A percentile compares a stretch with the other conserved stretches of the same genome.
These are phyloP conservation scores for Nicotiana knightiana DNA, from an alignment of 257 asterid species.

Conservation along the genomic window DNA sequence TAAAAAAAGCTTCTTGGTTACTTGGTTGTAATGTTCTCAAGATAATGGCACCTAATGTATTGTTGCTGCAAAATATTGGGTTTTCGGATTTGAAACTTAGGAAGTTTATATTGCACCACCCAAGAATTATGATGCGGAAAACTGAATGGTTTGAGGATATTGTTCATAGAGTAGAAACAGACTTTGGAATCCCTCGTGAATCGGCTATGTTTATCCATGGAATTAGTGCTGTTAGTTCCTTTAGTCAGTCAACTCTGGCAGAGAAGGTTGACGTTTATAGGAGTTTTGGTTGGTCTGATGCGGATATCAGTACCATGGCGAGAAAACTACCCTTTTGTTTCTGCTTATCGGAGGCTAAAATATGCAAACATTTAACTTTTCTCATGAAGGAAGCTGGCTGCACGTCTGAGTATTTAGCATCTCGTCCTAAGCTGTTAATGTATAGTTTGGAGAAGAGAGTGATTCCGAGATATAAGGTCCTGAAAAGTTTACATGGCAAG, in stretches of 20 bases:
- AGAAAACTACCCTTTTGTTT: not conserved
- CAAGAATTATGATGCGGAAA: not conserved
- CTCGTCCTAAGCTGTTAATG: not conserved
- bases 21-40: not conserved
- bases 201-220: slow-evolving; percentile 5
- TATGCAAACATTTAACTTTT: not conserved
- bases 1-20: not conserved
- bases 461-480: slow-evolving; percentile 14
- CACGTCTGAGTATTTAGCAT: not conserved
- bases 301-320: not conserved
- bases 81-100: not conserved
- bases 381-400: slow-evolving; percentile 2
- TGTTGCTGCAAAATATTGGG: not conserved
- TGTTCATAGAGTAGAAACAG: not conserved
- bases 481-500: slow-evolving; percentile 13
- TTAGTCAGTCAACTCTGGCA: not conserved
- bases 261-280: slow-evolving; percentile 5
- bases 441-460: slow-evolving; percentile 20
- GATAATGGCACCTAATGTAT: not conserved
- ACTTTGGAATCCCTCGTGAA: slow-evolving; percentile 8
- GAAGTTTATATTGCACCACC: not conserved
- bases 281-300: slow-evolving; percentile 1
- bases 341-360: not conserved
- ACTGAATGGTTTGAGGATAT: not conserved
- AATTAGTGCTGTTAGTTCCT: not conserved